Percentiles rank a stretch among this genome's conserved stretches.
Conservation (phyloP, 371 early-diverging fungal genomes). For the Aphelidium insulamus region DNA sequence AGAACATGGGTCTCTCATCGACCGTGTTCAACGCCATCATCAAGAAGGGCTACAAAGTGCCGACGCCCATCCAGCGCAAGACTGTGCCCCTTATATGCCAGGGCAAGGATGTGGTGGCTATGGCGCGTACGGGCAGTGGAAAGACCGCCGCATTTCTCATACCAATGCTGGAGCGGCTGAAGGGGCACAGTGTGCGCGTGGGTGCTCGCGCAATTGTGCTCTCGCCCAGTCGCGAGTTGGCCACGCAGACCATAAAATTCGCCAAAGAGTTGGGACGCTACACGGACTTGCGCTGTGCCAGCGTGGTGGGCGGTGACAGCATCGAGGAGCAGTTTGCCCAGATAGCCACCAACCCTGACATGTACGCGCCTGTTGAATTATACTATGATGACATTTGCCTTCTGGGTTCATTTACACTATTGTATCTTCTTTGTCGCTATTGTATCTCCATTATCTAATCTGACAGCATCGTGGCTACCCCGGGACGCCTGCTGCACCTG, state of each 20-base stretch:
- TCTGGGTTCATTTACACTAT: not conserved
- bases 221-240: conserved; percentile 88
- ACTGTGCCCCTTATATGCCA: conserved; percentile 76
- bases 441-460: not conserved
- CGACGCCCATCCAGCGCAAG: conserved; percentile 97
- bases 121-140: conserved; percentile 97
- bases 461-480: conserved; percentile 77
- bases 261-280: conserved; percentile 66
- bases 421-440: not conserved
- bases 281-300: conserved; percentile 67
- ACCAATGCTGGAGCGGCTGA: conserved; percentile 75
- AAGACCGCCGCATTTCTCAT: conserved; percentile 95
- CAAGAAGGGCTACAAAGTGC: conserved; percentile 82
- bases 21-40: conserved; percentile 62
- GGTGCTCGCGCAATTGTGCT: conserved; percentile 72
- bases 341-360: conserved; percentile 82
- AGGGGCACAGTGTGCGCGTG: conserved; percentile 31
- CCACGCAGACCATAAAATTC: conserved; percentile 86
- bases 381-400: no score
- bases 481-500: conserved; percentile 89
- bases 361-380: conserved; percentile 15
- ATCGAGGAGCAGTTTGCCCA: conserved; percentile 78
- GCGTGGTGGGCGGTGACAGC: conserved; percentile 89
- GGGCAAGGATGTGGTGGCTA: conserved; percentile 84
- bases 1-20: conserved; percentile 77